Percentiles rank a stretch among this genome's conserved stretches.
Evolutionary conservation across 441 rosid species (phyloP).

Genomic region (Breynia disticha): DNA sequence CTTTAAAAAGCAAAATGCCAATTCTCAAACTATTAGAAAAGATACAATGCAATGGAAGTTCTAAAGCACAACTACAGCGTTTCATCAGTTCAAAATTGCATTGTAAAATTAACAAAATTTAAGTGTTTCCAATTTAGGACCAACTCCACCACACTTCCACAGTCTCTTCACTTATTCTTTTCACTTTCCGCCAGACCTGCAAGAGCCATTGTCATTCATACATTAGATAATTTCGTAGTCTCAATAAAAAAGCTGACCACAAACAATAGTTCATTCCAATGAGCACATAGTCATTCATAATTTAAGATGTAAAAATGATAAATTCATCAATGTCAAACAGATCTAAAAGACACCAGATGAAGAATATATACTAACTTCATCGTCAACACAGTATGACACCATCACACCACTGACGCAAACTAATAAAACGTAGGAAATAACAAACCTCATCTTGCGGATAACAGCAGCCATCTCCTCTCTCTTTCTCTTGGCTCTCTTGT

Average conservation of each 20-base stretch:
- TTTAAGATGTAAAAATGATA: too few relatives aligned
- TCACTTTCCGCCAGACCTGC: conserved; percentile 7
- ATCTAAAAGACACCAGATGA: too few relatives aligned
- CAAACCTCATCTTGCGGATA: conserved; percentile 44
- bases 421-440: neutral
- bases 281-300: too few relatives aligned
- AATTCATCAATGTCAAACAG: too few relatives aligned
- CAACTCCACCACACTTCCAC: neutral
- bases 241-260: neutral
- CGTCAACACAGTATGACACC: too few relatives aligned
- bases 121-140: neutral
- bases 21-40: too few relatives aligned
- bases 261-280: neutral
- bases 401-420: neutral
- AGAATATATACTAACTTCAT: too few relatives aligned
- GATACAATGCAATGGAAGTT: too few relatives aligned
- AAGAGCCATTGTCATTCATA: neutral
- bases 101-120: neutral
- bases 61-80: neutral
- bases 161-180: conserved; percentile 4
- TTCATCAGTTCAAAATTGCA: neutral
- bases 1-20: too few relatives aligned
- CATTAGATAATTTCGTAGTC: neutral
- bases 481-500: conserved; percentile 57
- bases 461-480: conserved; percentile 45